Percentiles rank a stretch among this genome's conserved stretches.
These are phyloP conservation scores for Fusarium virguliforme DNA, from an alignment of 2,329 filamentous ascomycete genomes.

Conservation along the genomic window DNA sequence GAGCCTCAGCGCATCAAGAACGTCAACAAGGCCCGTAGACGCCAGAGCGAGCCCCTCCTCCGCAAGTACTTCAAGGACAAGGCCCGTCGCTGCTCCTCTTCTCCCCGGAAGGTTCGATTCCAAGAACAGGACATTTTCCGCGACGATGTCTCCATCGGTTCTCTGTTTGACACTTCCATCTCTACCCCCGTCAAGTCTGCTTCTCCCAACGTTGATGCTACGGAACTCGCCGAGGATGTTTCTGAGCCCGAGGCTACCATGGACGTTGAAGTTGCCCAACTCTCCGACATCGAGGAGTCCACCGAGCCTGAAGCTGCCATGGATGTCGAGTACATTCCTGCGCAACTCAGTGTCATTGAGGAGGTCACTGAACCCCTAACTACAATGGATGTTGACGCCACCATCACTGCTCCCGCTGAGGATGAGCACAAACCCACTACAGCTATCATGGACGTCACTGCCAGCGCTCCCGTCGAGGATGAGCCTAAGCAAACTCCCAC, in stretches of 20 bases:
- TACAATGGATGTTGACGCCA: background rate
- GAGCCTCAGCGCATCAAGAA: slow-evolving; percentile 47
- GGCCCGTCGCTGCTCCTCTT: slow-evolving; percentile 51
- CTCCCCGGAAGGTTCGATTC: slow-evolving; percentile 50
- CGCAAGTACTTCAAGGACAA: slow-evolving; percentile 46
- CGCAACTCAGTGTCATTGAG: slow-evolving; percentile 1
- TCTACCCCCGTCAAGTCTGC: slow-evolving; percentile 6
- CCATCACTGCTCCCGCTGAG: background rate
- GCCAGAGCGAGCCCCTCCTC: slow-evolving; percentile 57
- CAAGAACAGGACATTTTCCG: slow-evolving; percentile 41
- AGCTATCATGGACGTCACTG: background rate
- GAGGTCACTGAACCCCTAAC: background rate
- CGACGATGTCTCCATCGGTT: slow-evolving; percentile 32
- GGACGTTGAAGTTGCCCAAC: background rate
- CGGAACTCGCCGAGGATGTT: background rate
- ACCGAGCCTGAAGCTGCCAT: background rate
- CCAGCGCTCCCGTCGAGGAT: background rate
- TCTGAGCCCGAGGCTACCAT: background rate
- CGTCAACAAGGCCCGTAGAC: slow-evolving; percentile 48
- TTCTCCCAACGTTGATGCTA: background rate
- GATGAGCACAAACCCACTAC: background rate
- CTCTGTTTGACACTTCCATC: slow-evolving; percentile 18
- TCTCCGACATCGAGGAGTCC: background rate
- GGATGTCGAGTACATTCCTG: background rate
- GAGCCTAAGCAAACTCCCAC: slow-evolving; percentile 1